These are phyloP conservation scores for Hypoxylon sp. DNA, from an alignment of 2,329 filamentous ascomycete genomes.

Conservation along the genomic window DNA sequence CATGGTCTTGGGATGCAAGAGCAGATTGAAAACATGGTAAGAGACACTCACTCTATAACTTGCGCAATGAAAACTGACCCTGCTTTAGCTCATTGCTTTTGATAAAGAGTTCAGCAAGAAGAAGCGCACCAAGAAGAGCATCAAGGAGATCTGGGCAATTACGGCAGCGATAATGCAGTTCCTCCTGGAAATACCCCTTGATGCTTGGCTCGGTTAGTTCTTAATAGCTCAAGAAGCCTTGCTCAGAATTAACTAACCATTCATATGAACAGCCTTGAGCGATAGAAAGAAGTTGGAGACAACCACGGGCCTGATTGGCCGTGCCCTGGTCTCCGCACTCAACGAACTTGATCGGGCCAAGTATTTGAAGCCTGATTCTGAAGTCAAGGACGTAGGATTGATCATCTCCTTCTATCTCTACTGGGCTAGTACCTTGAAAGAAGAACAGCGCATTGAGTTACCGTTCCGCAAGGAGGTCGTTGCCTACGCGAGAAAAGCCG, in stretches of 20 bases:
- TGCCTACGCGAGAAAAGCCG: constrained; percentile 47
- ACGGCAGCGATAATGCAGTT: constrained; percentile 44
- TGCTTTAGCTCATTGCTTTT: constrained; percentile 40
- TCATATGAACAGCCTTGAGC: constrained; percentile 27
- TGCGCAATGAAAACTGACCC: neutral
- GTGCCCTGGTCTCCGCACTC: constrained; percentile 39
- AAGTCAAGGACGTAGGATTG: constrained; percentile 44
- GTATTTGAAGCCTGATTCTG: constrained; percentile 41
- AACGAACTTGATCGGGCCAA: constrained; percentile 46
- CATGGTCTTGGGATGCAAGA: constrained; percentile 51
- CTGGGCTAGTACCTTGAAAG: constrained; percentile 35
- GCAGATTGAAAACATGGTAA: constrained; percentile 52
- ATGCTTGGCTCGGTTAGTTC: constrained; percentile 45
- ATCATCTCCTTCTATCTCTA: constrained; percentile 44
- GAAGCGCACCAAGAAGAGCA: constrained; percentile 38
- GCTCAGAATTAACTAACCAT: constrained; percentile 4
- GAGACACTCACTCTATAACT: constrained; percentile 2
- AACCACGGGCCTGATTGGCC: constrained; percentile 40
- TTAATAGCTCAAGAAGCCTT: neutral
- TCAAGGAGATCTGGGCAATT: constrained; percentile 48
- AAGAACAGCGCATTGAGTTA: constrained; percentile 26
- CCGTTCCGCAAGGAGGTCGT: constrained; percentile 41
- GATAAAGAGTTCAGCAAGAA: constrained; percentile 46
- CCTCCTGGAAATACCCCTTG: constrained; percentile 37
- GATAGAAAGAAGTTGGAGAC: constrained; percentile 33